phyloP scores from a whole-genome alignment of 108 stramenopile genomes.

The Discostella pseudostelligera region DNA sequence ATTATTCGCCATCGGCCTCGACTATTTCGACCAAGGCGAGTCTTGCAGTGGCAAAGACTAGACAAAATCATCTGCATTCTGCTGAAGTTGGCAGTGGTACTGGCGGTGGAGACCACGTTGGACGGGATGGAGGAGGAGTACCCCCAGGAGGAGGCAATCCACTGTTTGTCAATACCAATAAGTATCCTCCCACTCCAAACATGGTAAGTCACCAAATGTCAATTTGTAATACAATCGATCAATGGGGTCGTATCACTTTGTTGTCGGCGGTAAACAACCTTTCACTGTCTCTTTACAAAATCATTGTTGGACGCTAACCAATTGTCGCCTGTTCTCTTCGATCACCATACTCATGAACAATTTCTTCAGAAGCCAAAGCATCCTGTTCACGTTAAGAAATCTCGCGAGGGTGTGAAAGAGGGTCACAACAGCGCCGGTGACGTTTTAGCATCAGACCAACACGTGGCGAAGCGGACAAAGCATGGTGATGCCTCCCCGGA shows the following conservation, averaged over 20 bases:
- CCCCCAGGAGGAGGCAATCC: neutral
- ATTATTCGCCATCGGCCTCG: constrained; percentile 16
- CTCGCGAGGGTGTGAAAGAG: constrained; percentile 6
- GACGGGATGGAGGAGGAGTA: neutral
- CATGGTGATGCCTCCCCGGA: neutral
- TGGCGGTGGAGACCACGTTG: too few relatives aligned
- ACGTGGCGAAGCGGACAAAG: constrained; percentile 3
- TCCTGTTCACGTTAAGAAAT: constrained; percentile 8
- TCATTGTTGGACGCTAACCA: too few relatives aligned
- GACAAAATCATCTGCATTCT: neutral
- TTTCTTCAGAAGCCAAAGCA: constrained; percentile 1
- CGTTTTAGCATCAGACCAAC: neutral
- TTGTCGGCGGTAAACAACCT: too few relatives aligned
- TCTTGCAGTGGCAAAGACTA: neutral
- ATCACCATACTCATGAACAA: too few relatives aligned
- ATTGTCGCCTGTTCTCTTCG: too few relatives aligned
- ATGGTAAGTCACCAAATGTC: constrained; percentile 7
- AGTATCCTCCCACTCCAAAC: constrained; percentile 1
- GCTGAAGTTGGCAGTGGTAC: neutral
- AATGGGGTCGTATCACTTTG: too few relatives aligned
- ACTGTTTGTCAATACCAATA: neutral
- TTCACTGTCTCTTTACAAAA: too few relatives aligned
- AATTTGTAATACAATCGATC: neutral
- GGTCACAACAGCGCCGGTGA: neutral
- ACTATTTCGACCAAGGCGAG: constrained; percentile 16